Conservation (phyloP, 805 yeast species). For the Saturnispora quitensis region DNA sequence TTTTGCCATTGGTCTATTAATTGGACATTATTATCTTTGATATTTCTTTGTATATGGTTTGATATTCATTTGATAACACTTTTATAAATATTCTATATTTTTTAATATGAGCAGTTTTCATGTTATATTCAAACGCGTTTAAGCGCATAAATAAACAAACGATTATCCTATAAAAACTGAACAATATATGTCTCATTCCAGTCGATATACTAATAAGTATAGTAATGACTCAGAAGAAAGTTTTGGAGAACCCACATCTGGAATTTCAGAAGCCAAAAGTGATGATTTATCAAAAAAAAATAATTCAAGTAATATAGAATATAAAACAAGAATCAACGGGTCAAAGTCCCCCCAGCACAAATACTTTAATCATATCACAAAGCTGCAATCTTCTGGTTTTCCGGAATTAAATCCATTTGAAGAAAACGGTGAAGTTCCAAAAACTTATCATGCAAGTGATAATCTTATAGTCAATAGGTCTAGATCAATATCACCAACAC, state of each 20-base stretch:
- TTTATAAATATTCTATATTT: neutral
- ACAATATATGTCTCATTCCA: neutral
- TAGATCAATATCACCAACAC: slow-evolving; percentile 14
- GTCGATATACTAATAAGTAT: neutral
- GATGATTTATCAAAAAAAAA: neutral
- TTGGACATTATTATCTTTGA: slow-evolving; percentile 4
- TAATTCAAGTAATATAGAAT: neutral
- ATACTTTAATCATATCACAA: slow-evolving; percentile 4
- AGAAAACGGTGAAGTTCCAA: neutral
- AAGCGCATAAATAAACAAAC: neutral
- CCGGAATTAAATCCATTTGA: slow-evolving; percentile 7
- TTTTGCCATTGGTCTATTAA: slow-evolving; percentile 8
- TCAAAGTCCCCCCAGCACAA: neutral
- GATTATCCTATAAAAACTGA: neutral
- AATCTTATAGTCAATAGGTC: slow-evolving; percentile 9
- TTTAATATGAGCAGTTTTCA: slow-evolving; percentile 1
- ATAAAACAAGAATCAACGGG: neutral
- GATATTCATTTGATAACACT: neutral
- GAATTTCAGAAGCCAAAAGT: neutral
- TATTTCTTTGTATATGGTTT: neutral
- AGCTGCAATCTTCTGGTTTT: neutral
- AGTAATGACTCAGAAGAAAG: neutral
- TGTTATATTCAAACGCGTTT: neutral
- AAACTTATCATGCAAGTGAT: neutral
- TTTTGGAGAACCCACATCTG: neutral